Evolutionary conservation across 306 rosid species (phyloP), one percentile per base, ranked within the genome.

Genomic region (Citrullus mucosospermus): DNA sequence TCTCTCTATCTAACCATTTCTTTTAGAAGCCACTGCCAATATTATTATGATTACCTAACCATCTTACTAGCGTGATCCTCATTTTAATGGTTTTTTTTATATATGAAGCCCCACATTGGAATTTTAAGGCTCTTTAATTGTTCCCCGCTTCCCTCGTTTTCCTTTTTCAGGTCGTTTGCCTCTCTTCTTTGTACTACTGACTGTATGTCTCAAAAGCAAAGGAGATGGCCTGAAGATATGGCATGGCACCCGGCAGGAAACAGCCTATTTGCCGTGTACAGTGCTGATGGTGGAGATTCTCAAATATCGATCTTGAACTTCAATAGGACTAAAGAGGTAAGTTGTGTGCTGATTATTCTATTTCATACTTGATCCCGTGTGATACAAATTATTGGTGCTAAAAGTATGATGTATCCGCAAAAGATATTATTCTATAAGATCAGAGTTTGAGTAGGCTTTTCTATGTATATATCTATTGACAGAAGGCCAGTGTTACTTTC

Each of bases 201-300:
- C 78, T 90, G 97, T 77, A 54, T 62, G 75, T 89, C 98, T 71
- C 82, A 81, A 73, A 86, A 90, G 66, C 90, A 87, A 53, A 87
- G 97, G 86, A 92, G 96, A 86, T 94, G 97, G 97, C 93, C 98
- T 2, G 98, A 94, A 87, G 97, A 89, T 85, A 78, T 94, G 75
- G 85, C 87, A 43, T 94, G 98, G 98, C 98, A 94, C 62, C 98
- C 97, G 3, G 89, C 88, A 32, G 96, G 97, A 76, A 83, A 83
- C 80, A 80, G 86, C 78, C 73, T 94, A 72, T 92, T 90, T 86
- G 87, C 95, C 34, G 93, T 87, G 25, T 94, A 94, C 81, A 88
- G 87, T 77, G 99, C 99, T 75, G 97, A 95, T 81, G 70, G 83
- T 75, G 96, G 97, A 30, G 99, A 92, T 57, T 87, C 99, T 65